Conservation (phyloP, 768 basidiomycete genomes). For the Gelatoporia subvermispora region DNA sequence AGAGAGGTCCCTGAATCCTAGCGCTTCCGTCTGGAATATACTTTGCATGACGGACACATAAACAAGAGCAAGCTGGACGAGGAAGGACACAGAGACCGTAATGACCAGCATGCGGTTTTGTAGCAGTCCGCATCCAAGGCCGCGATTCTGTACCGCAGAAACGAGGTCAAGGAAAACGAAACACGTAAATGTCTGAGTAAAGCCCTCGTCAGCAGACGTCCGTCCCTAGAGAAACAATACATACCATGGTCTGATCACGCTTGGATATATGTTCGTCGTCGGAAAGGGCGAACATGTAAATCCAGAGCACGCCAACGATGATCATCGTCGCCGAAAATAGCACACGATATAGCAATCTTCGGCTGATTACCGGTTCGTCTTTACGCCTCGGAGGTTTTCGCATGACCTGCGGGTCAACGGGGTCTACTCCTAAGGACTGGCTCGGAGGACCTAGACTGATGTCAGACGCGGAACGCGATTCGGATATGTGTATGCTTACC, state of each 20-base stretch:
- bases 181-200: conserved; percentile 84
- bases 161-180: conserved; percentile 97
- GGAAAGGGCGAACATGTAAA: conserved; percentile 77
- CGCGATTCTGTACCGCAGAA: conserved; percentile 92
- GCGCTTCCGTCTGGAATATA: conserved; percentile 89
- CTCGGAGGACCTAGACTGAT: conserved; percentile 73
- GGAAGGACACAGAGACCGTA: conserved; percentile 82
- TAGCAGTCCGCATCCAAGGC: conserved; percentile 75
- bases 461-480: neutral
- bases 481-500: conserved; percentile 40
- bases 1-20: conserved; percentile 61
- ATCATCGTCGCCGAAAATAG: conserved; percentile 93
- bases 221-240: conserved; percentile 21
- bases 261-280: conserved; percentile 74
- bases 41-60: conserved; percentile 90
- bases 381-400: conserved; percentile 87
- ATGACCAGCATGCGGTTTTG: conserved; percentile 87
- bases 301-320: conserved; percentile 80
- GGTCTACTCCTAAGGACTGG: conserved; percentile 95
- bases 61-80: conserved; percentile 80
- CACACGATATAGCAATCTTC: conserved; percentile 68
- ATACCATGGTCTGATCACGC: conserved; percentile 94
- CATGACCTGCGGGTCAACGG: conserved; percentile 92
- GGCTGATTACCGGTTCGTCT: conserved; percentile 83
- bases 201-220: neutral